These are phyloP conservation scores for Jasminum sambac DNA, from an alignment of 257 asterid species.

Conservation along the genomic window DNA sequence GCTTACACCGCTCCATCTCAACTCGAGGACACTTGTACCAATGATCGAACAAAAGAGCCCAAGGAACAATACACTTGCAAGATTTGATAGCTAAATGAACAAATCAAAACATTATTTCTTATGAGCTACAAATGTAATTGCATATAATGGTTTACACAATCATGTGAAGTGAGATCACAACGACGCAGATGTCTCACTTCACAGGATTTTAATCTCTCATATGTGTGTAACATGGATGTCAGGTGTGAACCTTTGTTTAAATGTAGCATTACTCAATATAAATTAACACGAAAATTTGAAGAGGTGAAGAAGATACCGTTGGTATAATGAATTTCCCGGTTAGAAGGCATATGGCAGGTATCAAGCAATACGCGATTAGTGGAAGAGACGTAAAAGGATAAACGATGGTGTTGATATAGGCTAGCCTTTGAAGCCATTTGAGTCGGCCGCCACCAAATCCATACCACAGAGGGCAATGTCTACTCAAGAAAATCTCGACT, in stretches of 20 bases:
- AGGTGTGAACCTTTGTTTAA: no score
- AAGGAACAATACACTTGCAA: constrained; percentile 83
- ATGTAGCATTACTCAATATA: no score
- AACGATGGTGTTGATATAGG: constrained; percentile 88
- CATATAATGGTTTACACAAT: no score
- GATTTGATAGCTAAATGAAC: constrained; percentile 64
- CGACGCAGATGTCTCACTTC: no score
- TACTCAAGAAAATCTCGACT: constrained; percentile 86
- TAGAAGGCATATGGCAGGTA: constrained; percentile 89
- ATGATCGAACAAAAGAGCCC: constrained; percentile 89
- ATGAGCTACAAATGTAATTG: neutral
- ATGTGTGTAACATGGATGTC: no score
- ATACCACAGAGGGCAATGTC: constrained; percentile 97
- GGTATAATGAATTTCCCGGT: constrained; percentile 97
- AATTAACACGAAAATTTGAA: neutral
- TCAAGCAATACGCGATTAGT: constrained; percentile 73
- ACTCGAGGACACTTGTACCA: constrained; percentile 76
- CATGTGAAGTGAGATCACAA: no score
- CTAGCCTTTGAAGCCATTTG: constrained; percentile 84
- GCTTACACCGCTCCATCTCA: constrained; percentile 95
- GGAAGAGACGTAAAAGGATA: constrained; percentile 98
- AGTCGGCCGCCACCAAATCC: constrained; percentile 96
- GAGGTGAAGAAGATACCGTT: constrained; percentile 53
- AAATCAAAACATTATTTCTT: neutral
- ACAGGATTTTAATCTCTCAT: no score